Conservation (phyloP, 2,329 filamentous ascomycete species). For the Fusarium chlamydosporum region DNA sequence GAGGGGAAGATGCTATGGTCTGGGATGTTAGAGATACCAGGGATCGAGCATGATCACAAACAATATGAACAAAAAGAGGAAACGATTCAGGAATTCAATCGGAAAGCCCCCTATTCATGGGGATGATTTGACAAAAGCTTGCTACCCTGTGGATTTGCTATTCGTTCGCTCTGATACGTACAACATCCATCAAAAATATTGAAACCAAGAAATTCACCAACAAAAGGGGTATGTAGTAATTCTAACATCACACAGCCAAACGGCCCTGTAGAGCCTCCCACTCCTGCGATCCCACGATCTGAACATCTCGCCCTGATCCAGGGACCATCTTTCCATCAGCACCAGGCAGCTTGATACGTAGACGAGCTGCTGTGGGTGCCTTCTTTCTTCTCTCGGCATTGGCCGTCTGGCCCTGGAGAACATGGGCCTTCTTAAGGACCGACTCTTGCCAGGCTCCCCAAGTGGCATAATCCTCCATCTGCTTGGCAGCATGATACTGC, state of each 20-base stretch:
- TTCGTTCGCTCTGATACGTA: conserved; percentile 34
- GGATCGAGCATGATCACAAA: conserved; percentile 37
- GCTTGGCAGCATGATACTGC: conserved; percentile 75
- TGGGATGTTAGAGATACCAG: conserved; percentile 44
- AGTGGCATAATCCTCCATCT: conserved; percentile 74
- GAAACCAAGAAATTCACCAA: conserved; percentile 32
- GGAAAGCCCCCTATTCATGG: conserved; percentile 15
- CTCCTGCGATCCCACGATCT: conserved; percentile 67
- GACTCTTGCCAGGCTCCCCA: conserved; percentile 72
- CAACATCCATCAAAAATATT: conserved; percentile 32
- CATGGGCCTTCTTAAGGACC: conserved; percentile 67
- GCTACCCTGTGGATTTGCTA: conserved; percentile 33
- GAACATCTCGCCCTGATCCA: conserved; percentile 59
- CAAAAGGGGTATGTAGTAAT: conserved; percentile 46
- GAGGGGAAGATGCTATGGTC: conserved; percentile 17
- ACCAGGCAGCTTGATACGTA: conserved; percentile 66
- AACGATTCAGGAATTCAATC: conserved; percentile 35
- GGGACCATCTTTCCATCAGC: conserved; percentile 61
- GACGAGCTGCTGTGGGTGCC: conserved; percentile 59
- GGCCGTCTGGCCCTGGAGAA: conserved; percentile 52
- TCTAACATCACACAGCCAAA: conserved; percentile 52
- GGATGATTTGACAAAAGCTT: conserved; percentile 31
- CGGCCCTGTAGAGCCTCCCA: conserved; percentile 68
- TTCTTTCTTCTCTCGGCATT: conserved; percentile 48
- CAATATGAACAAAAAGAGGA: conserved; percentile 34